Base-by-base conservation (phyloP, 139 green algal genomes). In the Coccomyxa sp. region DNA sequence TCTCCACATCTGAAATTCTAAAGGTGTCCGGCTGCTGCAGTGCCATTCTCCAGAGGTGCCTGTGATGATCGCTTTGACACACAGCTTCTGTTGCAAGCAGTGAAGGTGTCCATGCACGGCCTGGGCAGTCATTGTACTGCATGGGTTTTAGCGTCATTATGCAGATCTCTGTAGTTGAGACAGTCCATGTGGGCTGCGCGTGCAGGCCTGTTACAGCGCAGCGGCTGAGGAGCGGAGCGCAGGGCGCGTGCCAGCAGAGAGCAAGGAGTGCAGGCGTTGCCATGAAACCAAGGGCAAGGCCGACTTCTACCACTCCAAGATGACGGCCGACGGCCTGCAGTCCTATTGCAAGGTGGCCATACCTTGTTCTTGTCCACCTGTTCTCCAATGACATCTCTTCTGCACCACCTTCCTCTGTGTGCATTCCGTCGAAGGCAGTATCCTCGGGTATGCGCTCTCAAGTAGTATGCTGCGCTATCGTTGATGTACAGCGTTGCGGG, bases 261-360 rank as follows among this genome's bases (percentile, higher is more conserved):
- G 16, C 13, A 83, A 83, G 80, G 27, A 57, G 80, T 83, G 80
- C 80, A 30, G 80, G 18, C 80, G 82, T 30, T 85, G 82, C 60
- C 30, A 51, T 21, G 63, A 23, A 23, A 78, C 18, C 76, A 85
- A 85, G 76, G 15, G 27, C 25, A 38, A 57, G 25, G 38, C 13
- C 28, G 76, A 85, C 27, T 85, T 85, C 82, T 81, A 85, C 82
- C 51, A 78, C 30, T 67, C 25, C 82, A 85, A 81, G 82, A 85
- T 82, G 76, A 85, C 76, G 10, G 38, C 58, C 0, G 82, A 85
- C 13, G 82, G 82, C 57, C 82, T 85, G 82, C 82, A 85, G 82
- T 66, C 18, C 45, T 85, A 81, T 58, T 85, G 82, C 82, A 85
- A 85, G 82, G 67, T 71, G 21, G 18, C 18, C 18, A 1, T 71